Base-by-base conservation (phyloP, 805 yeast species). In the Tetrapisispora phaffii region DNA sequence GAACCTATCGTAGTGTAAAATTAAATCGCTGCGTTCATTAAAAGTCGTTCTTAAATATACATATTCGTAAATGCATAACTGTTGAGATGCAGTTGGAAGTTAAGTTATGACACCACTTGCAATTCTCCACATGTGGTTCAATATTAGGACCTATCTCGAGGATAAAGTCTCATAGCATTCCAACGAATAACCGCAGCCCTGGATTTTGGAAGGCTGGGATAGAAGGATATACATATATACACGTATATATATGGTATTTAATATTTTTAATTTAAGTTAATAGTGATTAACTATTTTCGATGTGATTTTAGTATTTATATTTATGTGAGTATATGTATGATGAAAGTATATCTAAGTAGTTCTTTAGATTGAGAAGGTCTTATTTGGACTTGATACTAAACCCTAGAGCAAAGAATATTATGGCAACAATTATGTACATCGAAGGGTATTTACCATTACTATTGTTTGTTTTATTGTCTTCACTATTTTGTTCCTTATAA, bases 351-450 rank as follows among this genome's bases (percentile, higher is more conserved):
- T 28, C 31, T 12, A 28, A 5, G 13, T 7, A n/a, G 31, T 9
- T 28, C 13, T 28, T n/a, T 28, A 10, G n/a, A 17, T 15, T 4
- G 19, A 32, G n/a, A 32, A 6, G 17, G 24, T 17, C 19, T 36
- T 24, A 26, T 38, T 37, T 33, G 21, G 41, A 60, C 52, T 60
- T 62, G 61, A 62, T 52, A n/a, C 62, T 51, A 15, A 60, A 37
- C 19, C 65, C 65, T 33, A 58, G 50, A 16, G 59, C 43, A 22
- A 60, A 50, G 26, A 69, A 49, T 9, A 68, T 60, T 31, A 66
- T 47, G 1, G 69, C 71, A 34, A 68, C 46, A 7, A 62, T 60
- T 42, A 66, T 57, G 47, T 63, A 68, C 16, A 56, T 34, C 49
- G 47, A 37, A 10, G 59, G 53, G 29, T 49, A 48, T 8, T 47